Evolutionary conservation across 2,329 filamentous ascomycete species (phyloP).

Genomic region (Dryadomyces quercus-mongolicae): DNA sequence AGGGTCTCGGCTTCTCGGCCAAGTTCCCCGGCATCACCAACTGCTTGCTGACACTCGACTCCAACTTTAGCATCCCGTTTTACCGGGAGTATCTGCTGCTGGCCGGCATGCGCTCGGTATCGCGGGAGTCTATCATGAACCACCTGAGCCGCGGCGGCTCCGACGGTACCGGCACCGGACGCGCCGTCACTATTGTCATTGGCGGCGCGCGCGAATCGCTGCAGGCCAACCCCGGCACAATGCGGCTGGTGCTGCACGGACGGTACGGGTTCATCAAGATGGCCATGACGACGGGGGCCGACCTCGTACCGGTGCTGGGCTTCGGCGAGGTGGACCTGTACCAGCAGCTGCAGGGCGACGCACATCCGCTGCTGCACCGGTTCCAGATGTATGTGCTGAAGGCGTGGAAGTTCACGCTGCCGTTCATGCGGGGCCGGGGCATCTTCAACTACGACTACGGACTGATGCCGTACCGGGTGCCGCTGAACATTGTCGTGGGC

Average conservation of each 20-base stretch:
- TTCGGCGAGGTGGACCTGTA: slow-evolving; percentile 97
- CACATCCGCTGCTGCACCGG: slow-evolving; percentile 68
- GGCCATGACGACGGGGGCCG: slow-evolving; percentile 82
- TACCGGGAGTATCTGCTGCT: slow-evolving; percentile 90
- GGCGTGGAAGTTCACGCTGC: slow-evolving; percentile 82
- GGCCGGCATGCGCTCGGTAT: slow-evolving; percentile 80
- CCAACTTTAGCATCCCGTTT: slow-evolving; percentile 86
- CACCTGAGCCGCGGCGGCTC: slow-evolving; percentile 66
- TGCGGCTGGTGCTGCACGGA: slow-evolving; percentile 68
- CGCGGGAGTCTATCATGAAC: slow-evolving; percentile 84
- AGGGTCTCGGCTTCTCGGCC: slow-evolving; percentile 73
- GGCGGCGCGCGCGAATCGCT: slow-evolving; percentile 88
- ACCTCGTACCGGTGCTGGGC: slow-evolving; percentile 80
- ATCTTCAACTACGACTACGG: slow-evolving; percentile 98
- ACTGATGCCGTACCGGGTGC: slow-evolving; percentile 81
- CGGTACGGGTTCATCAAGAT: slow-evolving; percentile 92
- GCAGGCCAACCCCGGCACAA: slow-evolving; percentile 65
- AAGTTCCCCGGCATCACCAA: slow-evolving; percentile 95
- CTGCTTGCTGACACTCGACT: slow-evolving; percentile 83
- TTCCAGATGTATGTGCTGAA: slow-evolving; percentile 77
- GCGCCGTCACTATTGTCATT: slow-evolving; percentile 92
- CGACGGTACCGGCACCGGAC: slow-evolving; percentile 75
- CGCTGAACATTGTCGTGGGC: slow-evolving; percentile 83
- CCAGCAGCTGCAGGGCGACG: slow-evolving; percentile 68
- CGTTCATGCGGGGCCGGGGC: slow-evolving; percentile 78